Evolutionary conservation across 306 rosid species (phyloP), one percentile per base, ranked within the genome.

Genomic region (Gleditsia sinensis): DNA sequence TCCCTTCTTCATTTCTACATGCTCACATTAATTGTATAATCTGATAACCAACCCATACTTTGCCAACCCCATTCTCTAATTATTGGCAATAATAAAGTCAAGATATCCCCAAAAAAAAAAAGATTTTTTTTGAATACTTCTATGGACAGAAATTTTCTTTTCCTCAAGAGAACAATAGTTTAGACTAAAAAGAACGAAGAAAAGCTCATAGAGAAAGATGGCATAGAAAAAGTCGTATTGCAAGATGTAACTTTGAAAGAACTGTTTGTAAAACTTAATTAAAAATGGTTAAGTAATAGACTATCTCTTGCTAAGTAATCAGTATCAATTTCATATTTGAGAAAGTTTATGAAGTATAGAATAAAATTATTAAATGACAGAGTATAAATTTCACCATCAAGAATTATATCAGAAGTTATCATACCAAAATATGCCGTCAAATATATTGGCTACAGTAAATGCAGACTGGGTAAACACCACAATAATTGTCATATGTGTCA

Each of bases 401-500:
- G 72, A 45, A 74, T n/a, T 46, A 37, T 60, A 72, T 48, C 68
- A 78, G 75, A 82, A 65, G 67, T 65, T 34, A 50, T 58, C 36
- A 73, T 88, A 94, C 99, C 99, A 94, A 88, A 94, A 87, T 53
- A 94, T 94, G 71, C 99, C 99, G 88, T 87, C 90, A 76, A 90
- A 95, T 55, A 92, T 95, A 83, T 87, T 95, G 75, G 97, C 99
- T 36, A 92, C 99, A 2, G 94, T 88, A 84, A 95, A 95, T 50
- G 99, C 85, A 30, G 99, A 95, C 75, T 95, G 98, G 5, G 97
- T 80, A 75, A 94, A 94, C 85, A 95, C 98, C 25, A 90, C 88
- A 66, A 92, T 90, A 53, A 95, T 90, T 83, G 92, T 95, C 99
- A 95, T 95, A 83, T 95, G 98, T 36, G 98, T 95, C 98, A 98